A percentile compares a stretch with the other conserved stretches of the same genome.
phyloP scores from a whole-genome alignment of 2,329 filamentous ascomycete species.

The Bipolaris oryzae region DNA sequence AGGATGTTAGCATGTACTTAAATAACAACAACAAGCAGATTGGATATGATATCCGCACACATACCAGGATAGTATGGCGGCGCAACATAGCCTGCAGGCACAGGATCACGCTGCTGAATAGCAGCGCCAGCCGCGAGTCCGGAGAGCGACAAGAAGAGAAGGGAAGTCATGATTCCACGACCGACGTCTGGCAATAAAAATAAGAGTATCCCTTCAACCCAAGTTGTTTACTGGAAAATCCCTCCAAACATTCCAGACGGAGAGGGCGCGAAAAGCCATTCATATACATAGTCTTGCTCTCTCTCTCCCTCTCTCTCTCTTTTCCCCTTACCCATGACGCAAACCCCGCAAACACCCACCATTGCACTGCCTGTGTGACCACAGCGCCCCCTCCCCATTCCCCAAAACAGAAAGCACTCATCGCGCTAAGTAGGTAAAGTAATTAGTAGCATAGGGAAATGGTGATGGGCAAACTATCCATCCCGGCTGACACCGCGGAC shows the following conservation, averaged over 20 bases:
- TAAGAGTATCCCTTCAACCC: too few relatives aligned
- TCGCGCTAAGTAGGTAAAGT: slow-evolving; percentile 13
- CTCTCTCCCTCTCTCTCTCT: neutral
- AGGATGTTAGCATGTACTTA: slow-evolving; percentile 1
- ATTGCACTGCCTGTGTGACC: slow-evolving; percentile 3
- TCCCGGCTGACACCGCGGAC: neutral
- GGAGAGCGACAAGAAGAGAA: slow-evolving; percentile 30
- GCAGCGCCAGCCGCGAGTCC: slow-evolving; percentile 31
- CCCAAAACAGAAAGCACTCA: neutral
- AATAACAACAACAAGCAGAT: neutral
- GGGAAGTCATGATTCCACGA: slow-evolving; percentile 29
- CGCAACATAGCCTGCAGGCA: slow-evolving; percentile 45
- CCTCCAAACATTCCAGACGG: too few relatives aligned
- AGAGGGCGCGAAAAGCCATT: neutral
- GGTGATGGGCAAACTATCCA: slow-evolving; percentile 4
- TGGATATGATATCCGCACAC: neutral
- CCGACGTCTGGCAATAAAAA: slow-evolving; percentile 9
- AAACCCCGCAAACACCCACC: slow-evolving; percentile 14
- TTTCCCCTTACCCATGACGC: neutral
- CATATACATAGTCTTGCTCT: slow-evolving; percentile 10
- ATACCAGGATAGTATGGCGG: slow-evolving; percentile 69
- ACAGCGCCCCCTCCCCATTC: neutral
- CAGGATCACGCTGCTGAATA: slow-evolving; percentile 39
- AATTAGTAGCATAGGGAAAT: slow-evolving; percentile 8
- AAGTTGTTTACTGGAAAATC: too few relatives aligned